Base-by-base conservation (phyloP, 129 eudicot species). In the Pseudognaphalium luteoalbum region DNA sequence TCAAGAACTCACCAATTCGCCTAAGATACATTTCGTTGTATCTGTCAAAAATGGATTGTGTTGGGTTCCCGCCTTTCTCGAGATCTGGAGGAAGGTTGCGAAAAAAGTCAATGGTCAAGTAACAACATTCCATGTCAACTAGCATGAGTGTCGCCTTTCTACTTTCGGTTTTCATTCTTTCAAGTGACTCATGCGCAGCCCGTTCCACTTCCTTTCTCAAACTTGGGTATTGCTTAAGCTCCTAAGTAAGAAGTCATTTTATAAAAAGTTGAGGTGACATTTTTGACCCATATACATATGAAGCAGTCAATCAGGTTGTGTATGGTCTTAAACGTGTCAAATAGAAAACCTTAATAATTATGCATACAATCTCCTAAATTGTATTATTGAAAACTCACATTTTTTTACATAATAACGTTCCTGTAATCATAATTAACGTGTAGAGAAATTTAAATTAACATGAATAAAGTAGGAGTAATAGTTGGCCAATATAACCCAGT, bases 81-180 rank as follows among this genome's bases (percentile, higher is more conserved):
- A 69, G 22, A 32, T 86, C 87, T 73, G 83, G 90, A 35, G 90
- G 90, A 73, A 83, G 85, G 76, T 76, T 80, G 19, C 83, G 82
- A 47, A 86, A 86, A 75, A 86, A 83, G 52, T 83, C 83, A 71
- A 50, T 85, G 0, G 87, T 86, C 30, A 86, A 68, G 66, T 86
- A 86, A 47, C 85, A 83, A 66, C 85, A 83, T 77, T 86, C 90
- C 90, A 83, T 83, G 30, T 86, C 90, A 35, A 86, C 87, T 74
- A 86, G 75, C 85, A 84, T 80, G 10, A 81, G 68, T n/a, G 83
- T 83, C 16, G 87, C 83, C 61, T 86, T 86, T 54, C 64, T 80
- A 28, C 90, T 86, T 74, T 86, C 87, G 0, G 67, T 76, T 54
- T 82, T 81, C 81, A 86, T 80, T 47, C 82, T 83, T 21, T 83